Evolutionary conservation across 108 stramenopile genomes (phyloP), one percentile per base, ranked within the genome.

Genomic region (Mediolabrus comicus): DNA sequence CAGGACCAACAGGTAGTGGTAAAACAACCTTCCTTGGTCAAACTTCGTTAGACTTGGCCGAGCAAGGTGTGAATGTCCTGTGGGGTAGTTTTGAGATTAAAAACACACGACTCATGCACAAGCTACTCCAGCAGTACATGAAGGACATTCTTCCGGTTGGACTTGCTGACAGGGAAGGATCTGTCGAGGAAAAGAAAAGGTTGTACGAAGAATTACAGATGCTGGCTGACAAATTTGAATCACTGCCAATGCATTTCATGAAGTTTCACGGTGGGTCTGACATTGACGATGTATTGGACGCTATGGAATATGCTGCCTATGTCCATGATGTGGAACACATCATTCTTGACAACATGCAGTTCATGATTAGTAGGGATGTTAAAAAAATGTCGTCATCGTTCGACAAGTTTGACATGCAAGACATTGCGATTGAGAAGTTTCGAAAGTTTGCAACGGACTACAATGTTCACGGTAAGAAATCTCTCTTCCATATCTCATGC

Each of bases 41-140:
- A 81, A 53, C 96, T 11, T 88, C 87, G 31, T 73, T 99, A 14
- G 97, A 99, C 70, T 75, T 98, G 60, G 96, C 96, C 19, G 94
- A 90, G 64, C 88, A 90, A 33, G 96, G 93, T 32, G 76, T 95
- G 53, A 92, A 88, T 49, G 88, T 93, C 11, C 67, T 99, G 7
- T 99, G 98, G 98, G 98, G 98, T 19, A 86, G 86, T 65, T 99
- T 99, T 62, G 99, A 99, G 77, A 87, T 99, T 32, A 94, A 96
- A 59, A 97, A 96, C 68, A 89, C 93, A 11, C 80, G 86, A 25
- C 80, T 99, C n/a, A 58, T 97, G 54, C 83, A 85, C 81, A 98
- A 97, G 66, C 84, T 98, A 69, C 60, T 98, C 43, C 94, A 92
- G 38, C 98, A 98, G 70, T 95, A 86, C 58, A 78, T 78, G 33